These are phyloP conservation scores for Metschnikowia chrysomelidarum DNA, from an alignment of 805 yeast species.

Conservation along the genomic window DNA sequence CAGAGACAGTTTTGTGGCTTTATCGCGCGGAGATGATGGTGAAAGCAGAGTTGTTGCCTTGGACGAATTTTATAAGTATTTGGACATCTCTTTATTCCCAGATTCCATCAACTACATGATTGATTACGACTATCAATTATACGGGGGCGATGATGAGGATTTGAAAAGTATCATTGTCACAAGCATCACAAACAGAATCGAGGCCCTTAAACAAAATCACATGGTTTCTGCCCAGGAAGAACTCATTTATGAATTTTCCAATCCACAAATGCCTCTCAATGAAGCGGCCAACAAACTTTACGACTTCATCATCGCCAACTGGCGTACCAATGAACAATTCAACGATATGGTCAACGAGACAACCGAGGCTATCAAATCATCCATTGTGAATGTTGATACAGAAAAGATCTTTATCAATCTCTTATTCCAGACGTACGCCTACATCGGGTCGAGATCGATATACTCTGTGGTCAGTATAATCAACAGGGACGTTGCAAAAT, in stretches of 20 bases:
- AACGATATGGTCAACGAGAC: conserved; percentile 32
- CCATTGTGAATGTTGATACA: conserved; percentile 19
- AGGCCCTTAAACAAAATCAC: conserved; percentile 18
- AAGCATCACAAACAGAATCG: conserved; percentile 25
- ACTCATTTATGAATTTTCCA: conserved; percentile 34
- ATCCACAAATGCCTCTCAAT: conserved; percentile 36
- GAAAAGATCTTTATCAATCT: conserved; percentile 51
- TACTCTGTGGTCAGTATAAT: conserved; percentile 46
- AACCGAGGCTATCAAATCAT: conserved; percentile 22
- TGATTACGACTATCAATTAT: conserved; percentile 35
- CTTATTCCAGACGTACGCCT: conserved; percentile 68
- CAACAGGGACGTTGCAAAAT: conserved; percentile 39
- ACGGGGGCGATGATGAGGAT: conserved; percentile 30
- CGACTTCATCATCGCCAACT: conserved; percentile 40
- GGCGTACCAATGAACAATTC: conserved; percentile 39
- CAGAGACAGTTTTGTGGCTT: conserved; percentile 56
- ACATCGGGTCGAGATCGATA: conserved; percentile 84
- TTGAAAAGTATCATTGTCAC: conserved; percentile 26
- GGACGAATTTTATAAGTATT: conserved; percentile 39
- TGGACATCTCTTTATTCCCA: conserved; percentile 35
- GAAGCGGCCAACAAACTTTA: conserved; percentile 38
- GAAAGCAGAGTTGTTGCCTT: conserved; percentile 21
- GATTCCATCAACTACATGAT: conserved; percentile 28
- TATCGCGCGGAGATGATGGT: conserved; percentile 24
- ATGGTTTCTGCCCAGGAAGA: conserved; percentile 38